These are phyloP conservation scores for Globisporangium camurandrum DNA, from an alignment of 352 stramenopile genomes.

Conservation along the genomic window DNA sequence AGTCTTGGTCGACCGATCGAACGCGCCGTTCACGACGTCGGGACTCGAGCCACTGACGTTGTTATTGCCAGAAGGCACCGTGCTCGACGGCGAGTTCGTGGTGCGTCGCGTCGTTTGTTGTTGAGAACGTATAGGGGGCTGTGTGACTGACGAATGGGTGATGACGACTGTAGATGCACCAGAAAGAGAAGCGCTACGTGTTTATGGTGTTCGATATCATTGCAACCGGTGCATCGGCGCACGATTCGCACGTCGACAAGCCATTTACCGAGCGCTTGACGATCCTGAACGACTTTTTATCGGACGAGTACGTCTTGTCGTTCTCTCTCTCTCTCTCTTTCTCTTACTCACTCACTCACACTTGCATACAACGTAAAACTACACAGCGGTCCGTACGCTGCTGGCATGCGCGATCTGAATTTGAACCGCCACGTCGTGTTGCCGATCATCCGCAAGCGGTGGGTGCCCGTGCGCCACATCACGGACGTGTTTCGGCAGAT, in stretches of 20 bases:
- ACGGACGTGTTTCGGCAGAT: constrained; percentile 79
- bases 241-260: constrained; percentile 74
- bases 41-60: constrained; percentile 72
- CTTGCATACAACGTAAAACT: neutral
- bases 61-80: constrained; percentile 78
- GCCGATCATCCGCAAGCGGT: constrained; percentile 77
- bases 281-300: constrained; percentile 80
- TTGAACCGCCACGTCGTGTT: constrained; percentile 66
- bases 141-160: constrained; percentile 1
- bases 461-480: constrained; percentile 75
- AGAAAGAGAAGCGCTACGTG: constrained; percentile 76
- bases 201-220: constrained; percentile 91
- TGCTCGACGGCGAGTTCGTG: constrained; percentile 87
- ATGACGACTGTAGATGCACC: constrained; percentile 43
- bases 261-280: constrained; percentile 71
- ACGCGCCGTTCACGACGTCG: constrained; percentile 69
- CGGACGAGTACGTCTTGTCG: constrained; percentile 53
- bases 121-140: too few relatives aligned
- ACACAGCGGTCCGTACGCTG: constrained; percentile 58
- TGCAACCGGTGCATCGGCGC: constrained; percentile 52
- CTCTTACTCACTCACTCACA: too few relatives aligned
- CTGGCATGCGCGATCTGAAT: constrained; percentile 50
- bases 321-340: neutral
- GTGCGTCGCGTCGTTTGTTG: too few relatives aligned
- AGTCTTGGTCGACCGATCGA: constrained; percentile 73